These are phyloP conservation scores for Diaporthe vexans DNA, from an alignment of 2,329 filamentous ascomycete species.

Conservation along the genomic window DNA sequence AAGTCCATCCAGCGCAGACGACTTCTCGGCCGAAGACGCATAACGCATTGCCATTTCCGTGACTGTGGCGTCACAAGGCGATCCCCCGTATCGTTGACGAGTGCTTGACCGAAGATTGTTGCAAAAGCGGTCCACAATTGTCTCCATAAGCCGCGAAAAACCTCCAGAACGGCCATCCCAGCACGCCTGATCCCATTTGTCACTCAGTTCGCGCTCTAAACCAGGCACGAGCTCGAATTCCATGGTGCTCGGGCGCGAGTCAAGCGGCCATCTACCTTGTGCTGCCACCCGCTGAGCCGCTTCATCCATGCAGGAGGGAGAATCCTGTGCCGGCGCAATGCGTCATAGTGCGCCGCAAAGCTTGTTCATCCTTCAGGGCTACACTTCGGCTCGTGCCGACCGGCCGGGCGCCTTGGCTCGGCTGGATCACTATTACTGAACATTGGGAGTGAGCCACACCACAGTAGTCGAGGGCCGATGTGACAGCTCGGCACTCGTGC, in stretches of 20 bases:
- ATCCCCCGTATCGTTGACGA: not conserved
- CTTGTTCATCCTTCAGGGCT: not conserved
- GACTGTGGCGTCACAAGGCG: conserved; percentile 4
- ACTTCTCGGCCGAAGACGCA: not conserved
- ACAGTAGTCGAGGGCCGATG: not conserved
- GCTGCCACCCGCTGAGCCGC: not conserved
- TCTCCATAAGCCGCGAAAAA: conserved; percentile 2
- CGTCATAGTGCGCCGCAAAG: not conserved
- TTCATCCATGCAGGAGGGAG: not conserved
- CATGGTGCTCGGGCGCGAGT: not conserved
- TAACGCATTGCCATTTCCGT: not conserved
- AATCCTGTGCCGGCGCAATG: too few relatives aligned
- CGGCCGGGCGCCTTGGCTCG: not conserved
- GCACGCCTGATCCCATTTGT: not conserved
- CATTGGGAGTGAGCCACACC: not conserved
- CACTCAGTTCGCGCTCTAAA: not conserved
- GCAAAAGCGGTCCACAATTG: conserved; percentile 2
- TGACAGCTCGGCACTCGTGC: conserved; percentile 23
- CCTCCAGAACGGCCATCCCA: not conserved
- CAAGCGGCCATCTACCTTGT: not conserved
- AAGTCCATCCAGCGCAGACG: too few relatives aligned
- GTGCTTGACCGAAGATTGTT: conserved; percentile 1
- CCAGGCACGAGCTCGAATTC: not conserved
- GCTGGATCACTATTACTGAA: not conserved
- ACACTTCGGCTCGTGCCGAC: conserved; percentile 6